Evolutionary conservation across 169 alveolate genomes (phyloP).

Genomic region (Plasmodium sp.): DNA sequence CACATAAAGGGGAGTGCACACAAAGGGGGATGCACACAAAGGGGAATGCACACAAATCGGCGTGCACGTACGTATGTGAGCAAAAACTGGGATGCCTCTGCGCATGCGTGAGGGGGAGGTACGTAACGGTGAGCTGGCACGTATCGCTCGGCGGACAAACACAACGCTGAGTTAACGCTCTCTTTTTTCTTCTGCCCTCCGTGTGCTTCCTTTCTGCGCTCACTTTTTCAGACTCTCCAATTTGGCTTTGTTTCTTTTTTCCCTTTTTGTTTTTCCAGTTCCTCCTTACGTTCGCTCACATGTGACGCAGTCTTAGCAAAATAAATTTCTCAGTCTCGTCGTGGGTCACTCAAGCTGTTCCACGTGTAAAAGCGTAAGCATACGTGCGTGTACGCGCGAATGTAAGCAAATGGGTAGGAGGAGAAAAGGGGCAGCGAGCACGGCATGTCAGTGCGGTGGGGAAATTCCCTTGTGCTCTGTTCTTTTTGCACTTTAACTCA

Average conservation of each 20-base stretch:
- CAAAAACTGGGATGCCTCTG: neutral
- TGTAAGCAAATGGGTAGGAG: neutral
- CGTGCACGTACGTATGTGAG: neutral
- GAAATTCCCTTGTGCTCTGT: neutral
- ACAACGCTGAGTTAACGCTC: neutral
- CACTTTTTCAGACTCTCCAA: neutral
- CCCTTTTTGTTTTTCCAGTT: neutral
- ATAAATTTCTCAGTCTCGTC: neutral
- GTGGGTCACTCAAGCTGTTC: neutral
- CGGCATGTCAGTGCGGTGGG: neutral
- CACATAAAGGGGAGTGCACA: no score
- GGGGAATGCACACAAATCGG: no score
- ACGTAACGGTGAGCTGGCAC: neutral
- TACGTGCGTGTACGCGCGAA: neutral
- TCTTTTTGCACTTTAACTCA: neutral
- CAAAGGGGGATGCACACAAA: no score
- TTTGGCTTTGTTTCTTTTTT: neutral
- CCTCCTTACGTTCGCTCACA: neutral
- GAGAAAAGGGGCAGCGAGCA: neutral
- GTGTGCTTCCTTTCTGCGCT: neutral
- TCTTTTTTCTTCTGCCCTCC: neutral
- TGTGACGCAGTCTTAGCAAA: neutral
- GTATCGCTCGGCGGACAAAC: neutral
- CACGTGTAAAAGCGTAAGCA: neutral
- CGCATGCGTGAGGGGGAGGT: neutral